Evolutionary conservation across 768 basidiomycete genomes (phyloP).

Genomic region (Mycena rebaudengoi): DNA sequence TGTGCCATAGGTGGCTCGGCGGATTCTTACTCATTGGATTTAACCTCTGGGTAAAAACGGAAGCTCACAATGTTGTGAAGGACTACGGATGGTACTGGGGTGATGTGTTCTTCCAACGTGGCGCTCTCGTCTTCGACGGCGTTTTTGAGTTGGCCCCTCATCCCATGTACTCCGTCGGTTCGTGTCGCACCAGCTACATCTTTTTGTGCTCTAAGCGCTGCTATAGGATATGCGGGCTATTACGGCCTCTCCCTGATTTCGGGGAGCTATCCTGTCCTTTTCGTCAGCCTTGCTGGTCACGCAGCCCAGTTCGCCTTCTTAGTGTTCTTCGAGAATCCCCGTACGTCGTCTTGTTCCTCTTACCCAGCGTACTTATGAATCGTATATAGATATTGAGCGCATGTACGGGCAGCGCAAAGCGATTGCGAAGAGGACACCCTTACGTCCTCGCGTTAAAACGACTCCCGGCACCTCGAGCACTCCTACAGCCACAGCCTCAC

Average conservation of each 20-base stretch:
- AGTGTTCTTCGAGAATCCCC: slow-evolving; percentile 96
- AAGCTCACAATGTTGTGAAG: slow-evolving; percentile 97
- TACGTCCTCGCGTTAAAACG: slow-evolving; percentile 42
- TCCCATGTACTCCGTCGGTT: slow-evolving; percentile 93
- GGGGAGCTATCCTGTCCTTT: slow-evolving; percentile 90
- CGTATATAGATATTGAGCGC: slow-evolving; percentile 81
- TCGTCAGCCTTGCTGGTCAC: slow-evolving; percentile 93
- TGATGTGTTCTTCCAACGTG: slow-evolving; percentile 92
- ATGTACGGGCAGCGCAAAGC: slow-evolving; percentile 93
- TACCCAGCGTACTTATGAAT: slow-evolving; percentile 5
- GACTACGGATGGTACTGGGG: slow-evolving; percentile 99
- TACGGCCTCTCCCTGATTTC: slow-evolving; percentile 94
- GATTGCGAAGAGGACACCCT: slow-evolving; percentile 84
- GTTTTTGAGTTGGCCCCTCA: slow-evolving; percentile 95
- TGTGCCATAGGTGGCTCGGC: slow-evolving; percentile 75
- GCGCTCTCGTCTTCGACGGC: slow-evolving; percentile 94
- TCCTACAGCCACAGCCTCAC: slow-evolving; percentile 26
- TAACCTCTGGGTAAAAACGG: slow-evolving; percentile 98
- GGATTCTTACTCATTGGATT: slow-evolving; percentile 88
- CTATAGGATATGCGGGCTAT: slow-evolving; percentile 91
- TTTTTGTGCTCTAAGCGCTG: slow-evolving; percentile 1
- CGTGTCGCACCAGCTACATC: slow-evolving; percentile 32
- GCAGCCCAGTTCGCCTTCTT: slow-evolving; percentile 97
- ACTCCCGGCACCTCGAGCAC: slow-evolving; percentile 25
- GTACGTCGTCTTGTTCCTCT: slow-evolving; percentile 56